Evolutionary conservation across 768 basidiomycete genomes (phyloP).

Genomic region (Gloeopeniophorella convolvens): DNA sequence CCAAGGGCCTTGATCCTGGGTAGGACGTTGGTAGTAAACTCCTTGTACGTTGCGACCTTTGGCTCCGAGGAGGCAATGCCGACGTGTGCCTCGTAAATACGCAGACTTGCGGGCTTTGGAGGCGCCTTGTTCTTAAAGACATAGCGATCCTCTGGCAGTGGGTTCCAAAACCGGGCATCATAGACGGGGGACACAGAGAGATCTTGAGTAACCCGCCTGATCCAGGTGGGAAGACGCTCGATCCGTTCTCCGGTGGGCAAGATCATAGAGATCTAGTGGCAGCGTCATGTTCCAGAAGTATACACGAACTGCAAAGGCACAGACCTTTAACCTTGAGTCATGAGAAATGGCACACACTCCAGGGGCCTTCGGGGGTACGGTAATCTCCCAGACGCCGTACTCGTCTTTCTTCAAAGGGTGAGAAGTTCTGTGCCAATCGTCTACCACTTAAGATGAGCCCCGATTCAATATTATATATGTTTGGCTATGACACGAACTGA

Average conservation of each 20-base stretch:
- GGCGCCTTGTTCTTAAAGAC: slow-evolving; percentile 76
- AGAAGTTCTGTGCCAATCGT: slow-evolving; percentile 79
- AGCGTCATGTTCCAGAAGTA: not conserved
- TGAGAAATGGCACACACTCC: slow-evolving; percentile 85
- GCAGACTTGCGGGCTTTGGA: slow-evolving; percentile 53
- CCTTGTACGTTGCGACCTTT: slow-evolving; percentile 91
- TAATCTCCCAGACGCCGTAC: slow-evolving; percentile 89
- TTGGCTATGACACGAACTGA: slow-evolving; percentile 59
- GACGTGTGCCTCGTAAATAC: slow-evolving; percentile 97
- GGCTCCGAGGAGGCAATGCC: slow-evolving; percentile 89
- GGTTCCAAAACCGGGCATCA: slow-evolving; percentile 99
- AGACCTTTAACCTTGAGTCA: slow-evolving; percentile 87
- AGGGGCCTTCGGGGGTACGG: slow-evolving; percentile 54
- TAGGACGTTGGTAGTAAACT: slow-evolving; percentile 81
- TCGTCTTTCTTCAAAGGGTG: slow-evolving; percentile 82
- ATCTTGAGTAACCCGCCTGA: slow-evolving; percentile 92
- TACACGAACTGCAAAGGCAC: not conserved
- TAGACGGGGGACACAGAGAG: slow-evolving; percentile 83
- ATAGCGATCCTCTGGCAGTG: slow-evolving; percentile 64
- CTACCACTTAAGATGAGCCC: slow-evolving; percentile 34
- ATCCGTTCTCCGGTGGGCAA: slow-evolving; percentile 71
- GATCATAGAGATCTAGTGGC: slow-evolving; percentile 80
- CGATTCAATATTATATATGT: not conserved
- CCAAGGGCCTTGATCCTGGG: slow-evolving; percentile 87
- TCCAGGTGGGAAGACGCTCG: slow-evolving; percentile 93